A percentile compares a stretch with the other conserved stretches of the same genome.
These are phyloP conservation scores for Apophysomyces ossiformis DNA, from an alignment of 371 early-diverging fungal species.

Conservation along the genomic window DNA sequence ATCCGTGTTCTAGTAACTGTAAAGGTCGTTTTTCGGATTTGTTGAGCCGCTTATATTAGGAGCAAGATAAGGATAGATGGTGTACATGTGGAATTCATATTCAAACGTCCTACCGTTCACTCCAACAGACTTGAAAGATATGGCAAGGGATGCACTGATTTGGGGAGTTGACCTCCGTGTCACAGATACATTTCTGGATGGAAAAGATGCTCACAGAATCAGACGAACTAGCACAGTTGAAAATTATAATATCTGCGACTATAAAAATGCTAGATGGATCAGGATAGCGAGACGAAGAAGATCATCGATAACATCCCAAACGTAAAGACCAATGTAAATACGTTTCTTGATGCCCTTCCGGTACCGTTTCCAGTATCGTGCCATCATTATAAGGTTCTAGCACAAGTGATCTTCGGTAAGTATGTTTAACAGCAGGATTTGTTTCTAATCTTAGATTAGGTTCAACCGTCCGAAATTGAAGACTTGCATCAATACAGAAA, in stretches of 20 bases:
- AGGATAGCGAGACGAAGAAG: neutral
- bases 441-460: neutral
- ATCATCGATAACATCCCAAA: constrained; percentile 15
- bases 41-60: neutral
- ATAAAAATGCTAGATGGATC: constrained; percentile 11
- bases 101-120: neutral
- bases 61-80: constrained; percentile 1
- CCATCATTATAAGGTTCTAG: neutral
- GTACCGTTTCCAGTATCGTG: constrained; percentile 6
- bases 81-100: neutral
- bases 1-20: neutral
- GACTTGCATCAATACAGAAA: constrained; percentile 11
- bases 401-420: constrained; percentile 5
- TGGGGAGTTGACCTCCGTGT: constrained; percentile 21
- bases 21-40: neutral
- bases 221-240: constrained; percentile 6
- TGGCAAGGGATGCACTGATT: neutral
- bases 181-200: constrained; percentile 16
- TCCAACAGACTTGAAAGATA: neutral
- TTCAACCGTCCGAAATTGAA: constrained; percentile 11
- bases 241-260: constrained; percentile 18
- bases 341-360: neutral
- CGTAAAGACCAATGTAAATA: neutral
- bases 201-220: neutral
- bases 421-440: neutral